These are phyloP conservation scores for Solioccasus polychromus DNA, from an alignment of 768 basidiomycete genomes.

Conservation along the genomic window DNA sequence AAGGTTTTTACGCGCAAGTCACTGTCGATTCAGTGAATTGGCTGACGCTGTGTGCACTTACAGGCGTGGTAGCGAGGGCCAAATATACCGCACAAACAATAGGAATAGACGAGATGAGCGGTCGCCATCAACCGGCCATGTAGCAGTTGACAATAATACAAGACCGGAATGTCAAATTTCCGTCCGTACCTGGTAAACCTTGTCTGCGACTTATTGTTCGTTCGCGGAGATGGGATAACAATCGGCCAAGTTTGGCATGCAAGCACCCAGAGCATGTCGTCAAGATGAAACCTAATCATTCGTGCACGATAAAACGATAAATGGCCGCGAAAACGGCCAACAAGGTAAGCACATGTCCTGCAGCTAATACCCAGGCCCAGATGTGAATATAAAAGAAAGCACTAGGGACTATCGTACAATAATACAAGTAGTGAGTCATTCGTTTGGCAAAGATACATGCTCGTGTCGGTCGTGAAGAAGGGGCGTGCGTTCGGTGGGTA, in stretches of 20 bases:
- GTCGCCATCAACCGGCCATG: conserved; percentile 14
- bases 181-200: conserved; percentile 33
- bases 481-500: conserved; percentile 33
- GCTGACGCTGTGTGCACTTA: conserved; percentile 17
- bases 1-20: conserved; percentile 14
- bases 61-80: conserved; percentile 3
- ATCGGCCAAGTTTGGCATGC: conserved; percentile 8
- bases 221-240: conserved; percentile 12
- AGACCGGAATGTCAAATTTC: conserved; percentile 11
- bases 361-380: not conserved
- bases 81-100: conserved; percentile 26
- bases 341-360: conserved; percentile 11
- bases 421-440: conserved; percentile 16
- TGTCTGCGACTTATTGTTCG: conserved; percentile 28
- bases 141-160: conserved; percentile 21
- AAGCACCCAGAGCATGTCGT: not conserved
- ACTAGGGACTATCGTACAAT: conserved; percentile 23
- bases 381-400: conserved; percentile 8
- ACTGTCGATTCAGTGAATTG: conserved; percentile 1
- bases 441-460: conserved; percentile 10
- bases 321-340: conserved; percentile 2
- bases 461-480: conserved; percentile 25
- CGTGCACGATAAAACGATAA: conserved; percentile 19
- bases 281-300: conserved; percentile 20
- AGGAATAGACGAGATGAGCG: conserved; percentile 20